Percentiles rank a stretch among this genome's conserved stretches.
These are phyloP conservation scores for Butyriboletus appendiculatus DNA, from an alignment of 1,284 basidiomycete species.

Conservation along the genomic window DNA sequence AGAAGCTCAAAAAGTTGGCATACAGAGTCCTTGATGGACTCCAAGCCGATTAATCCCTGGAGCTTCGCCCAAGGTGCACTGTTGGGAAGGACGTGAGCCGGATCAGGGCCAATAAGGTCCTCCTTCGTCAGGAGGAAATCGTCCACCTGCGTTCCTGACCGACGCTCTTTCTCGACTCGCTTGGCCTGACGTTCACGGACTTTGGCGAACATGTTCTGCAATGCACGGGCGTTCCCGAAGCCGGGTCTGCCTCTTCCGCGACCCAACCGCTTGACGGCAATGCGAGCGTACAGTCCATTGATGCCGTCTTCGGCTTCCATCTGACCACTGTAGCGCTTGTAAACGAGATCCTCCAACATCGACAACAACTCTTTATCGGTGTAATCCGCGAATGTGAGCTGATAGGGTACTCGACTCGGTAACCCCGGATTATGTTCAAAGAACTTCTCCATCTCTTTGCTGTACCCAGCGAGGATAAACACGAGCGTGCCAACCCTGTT, in stretches of 20 bases:
- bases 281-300: constrained; percentile 55
- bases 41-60: constrained; percentile 53
- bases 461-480: constrained; percentile 70
- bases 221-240: constrained; percentile 65
- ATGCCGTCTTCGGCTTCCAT: constrained; percentile 60
- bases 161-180: constrained; percentile 16
- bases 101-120: constrained; percentile 59
- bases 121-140: constrained; percentile 22
- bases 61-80: constrained; percentile 55
- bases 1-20: constrained; percentile 49
- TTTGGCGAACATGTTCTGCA: constrained; percentile 48
- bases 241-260: constrained; percentile 52
- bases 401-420: constrained; percentile 60
- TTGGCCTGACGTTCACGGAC: constrained; percentile 47
- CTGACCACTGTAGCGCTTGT: constrained; percentile 45
- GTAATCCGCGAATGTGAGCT: constrained; percentile 63
- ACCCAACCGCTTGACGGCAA: constrained; percentile 53
- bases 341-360: constrained; percentile 52
- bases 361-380: constrained; percentile 50
- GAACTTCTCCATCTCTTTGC: constrained; percentile 71
- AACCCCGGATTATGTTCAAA: constrained; percentile 73
- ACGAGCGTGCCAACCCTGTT: constrained; percentile 63
- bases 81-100: constrained; percentile 46
- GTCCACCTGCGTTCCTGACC: constrained; percentile 7
- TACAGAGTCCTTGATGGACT: constrained; percentile 56